phyloP scores from a whole-genome alignment of 768 basidiomycete genomes.

The Rhodocollybia butyracea region DNA sequence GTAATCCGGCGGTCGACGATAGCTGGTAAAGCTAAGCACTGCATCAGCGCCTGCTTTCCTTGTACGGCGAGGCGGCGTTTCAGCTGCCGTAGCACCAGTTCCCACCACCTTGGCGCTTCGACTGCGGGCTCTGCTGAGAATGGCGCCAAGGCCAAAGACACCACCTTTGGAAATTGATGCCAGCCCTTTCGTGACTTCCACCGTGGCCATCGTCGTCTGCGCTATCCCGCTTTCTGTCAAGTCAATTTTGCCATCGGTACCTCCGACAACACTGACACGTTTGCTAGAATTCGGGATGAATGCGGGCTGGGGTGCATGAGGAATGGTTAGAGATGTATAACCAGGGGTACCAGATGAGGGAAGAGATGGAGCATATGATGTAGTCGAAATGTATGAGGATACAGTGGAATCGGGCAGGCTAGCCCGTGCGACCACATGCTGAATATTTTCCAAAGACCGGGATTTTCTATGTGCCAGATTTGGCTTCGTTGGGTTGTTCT shows the following conservation, averaged over 20 bases:
- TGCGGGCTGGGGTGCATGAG: conserved; percentile 41
- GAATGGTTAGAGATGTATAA: conserved; percentile 51
- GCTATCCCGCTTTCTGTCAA: conserved; percentile 75
- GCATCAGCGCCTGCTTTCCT: conserved; percentile 22
- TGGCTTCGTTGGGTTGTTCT: not conserved
- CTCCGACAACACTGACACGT: conserved; percentile 21
- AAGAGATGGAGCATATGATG: conserved; percentile 13
- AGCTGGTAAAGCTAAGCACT: conserved; percentile 61
- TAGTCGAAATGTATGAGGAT: not conserved
- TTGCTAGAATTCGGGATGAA: conserved; percentile 15
- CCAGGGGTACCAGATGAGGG: conserved; percentile 59
- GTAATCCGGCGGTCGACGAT: conserved; percentile 69
- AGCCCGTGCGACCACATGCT: not conserved
- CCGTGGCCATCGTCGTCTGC: conserved; percentile 85
- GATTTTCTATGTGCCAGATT: conserved; percentile 3
- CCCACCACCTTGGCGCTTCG: not conserved
- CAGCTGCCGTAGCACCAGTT: not conserved
- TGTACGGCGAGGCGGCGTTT: not conserved
- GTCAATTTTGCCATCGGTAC: conserved; percentile 56
- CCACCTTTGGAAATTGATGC: conserved; percentile 13
- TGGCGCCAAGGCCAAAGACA: not conserved
- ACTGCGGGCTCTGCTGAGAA: not conserved
- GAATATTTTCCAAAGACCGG: conserved; percentile 1
- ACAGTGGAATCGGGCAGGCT: not conserved
- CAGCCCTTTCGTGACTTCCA: conserved; percentile 70